Conservation (phyloP, 306 rosid genomes). For the Macrotyloma uniflorum region DNA sequence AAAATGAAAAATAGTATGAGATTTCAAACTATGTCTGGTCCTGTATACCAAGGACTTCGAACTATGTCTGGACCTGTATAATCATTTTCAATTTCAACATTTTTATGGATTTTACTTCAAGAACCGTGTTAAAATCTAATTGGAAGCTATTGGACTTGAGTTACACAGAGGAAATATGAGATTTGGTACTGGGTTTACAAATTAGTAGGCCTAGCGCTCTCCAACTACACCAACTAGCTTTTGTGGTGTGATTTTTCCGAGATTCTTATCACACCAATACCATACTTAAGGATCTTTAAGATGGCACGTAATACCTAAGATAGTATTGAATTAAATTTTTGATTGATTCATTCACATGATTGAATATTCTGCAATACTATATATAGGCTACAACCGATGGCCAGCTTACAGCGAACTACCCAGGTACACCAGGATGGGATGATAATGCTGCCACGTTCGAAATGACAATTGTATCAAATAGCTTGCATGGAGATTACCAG, state of each 20-base stretch:
- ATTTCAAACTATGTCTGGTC: not conserved
- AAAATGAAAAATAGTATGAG: not conserved
- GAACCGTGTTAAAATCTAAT: not conserved
- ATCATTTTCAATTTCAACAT: slow-evolving; percentile 23
- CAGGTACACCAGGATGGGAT: slow-evolving; percentile 87
- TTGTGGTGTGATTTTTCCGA: not conserved
- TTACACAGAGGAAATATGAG: not conserved
- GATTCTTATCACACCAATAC: not conserved
- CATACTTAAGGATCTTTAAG: slow-evolving; percentile 20
- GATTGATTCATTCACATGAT: slow-evolving; percentile 25
- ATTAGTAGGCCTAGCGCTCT: not conserved
- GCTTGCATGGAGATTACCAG: slow-evolving; percentile 90
- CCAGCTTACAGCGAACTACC: slow-evolving; percentile 75
- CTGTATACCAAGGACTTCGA: not conserved
- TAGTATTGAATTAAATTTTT: slow-evolving; percentile 23
- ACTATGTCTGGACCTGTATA: too few relatives aligned
- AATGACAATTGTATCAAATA: slow-evolving; percentile 61
- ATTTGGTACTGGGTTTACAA: not conserved
- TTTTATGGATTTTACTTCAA: slow-evolving; percentile 1
- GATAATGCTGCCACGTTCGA: slow-evolving; percentile 84
- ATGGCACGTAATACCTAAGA: slow-evolving; percentile 11
- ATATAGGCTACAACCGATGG: slow-evolving; percentile 64
- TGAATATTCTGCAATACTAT: slow-evolving; percentile 25
- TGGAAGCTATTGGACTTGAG: not conserved
- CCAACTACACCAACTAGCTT: not conserved